These are phyloP conservation scores for Ceratobasidium sp. DNA, from an alignment of 1,284 basidiomycete genomes.

Conservation along the genomic window DNA sequence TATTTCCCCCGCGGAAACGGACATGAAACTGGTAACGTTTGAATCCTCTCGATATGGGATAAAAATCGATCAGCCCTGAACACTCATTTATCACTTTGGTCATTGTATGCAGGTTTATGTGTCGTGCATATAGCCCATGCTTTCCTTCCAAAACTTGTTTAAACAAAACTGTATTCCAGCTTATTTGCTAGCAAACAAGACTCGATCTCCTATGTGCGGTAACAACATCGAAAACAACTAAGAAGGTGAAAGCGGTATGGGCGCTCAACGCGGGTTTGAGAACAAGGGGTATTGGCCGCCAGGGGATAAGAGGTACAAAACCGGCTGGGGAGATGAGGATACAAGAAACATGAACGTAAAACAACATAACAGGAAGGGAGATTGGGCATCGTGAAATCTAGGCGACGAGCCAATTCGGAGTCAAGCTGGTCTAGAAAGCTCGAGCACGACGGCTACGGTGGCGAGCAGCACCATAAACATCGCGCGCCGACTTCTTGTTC, in stretches of 20 bases:
- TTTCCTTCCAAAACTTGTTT: background rate
- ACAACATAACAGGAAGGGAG: no score
- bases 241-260: background rate
- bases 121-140: no score
- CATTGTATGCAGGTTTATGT: no score
- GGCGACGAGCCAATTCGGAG: background rate
- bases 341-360: background rate
- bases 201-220: background rate
- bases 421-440: background rate
- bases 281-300: constrained; percentile 16
- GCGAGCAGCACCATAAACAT: background rate
- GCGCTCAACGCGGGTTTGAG: constrained; percentile 6
- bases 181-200: constrained; percentile 24
- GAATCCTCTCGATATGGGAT: no score
- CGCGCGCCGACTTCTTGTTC: constrained; percentile 7
- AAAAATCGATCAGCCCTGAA: no score
- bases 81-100: no score
- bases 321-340: background rate
- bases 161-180: constrained; percentile 7
- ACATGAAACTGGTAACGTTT: no score
- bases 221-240: background rate
- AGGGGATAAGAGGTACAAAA: background rate
- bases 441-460: constrained; percentile 15
- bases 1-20: constrained; percentile 1
- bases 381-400: background rate